phyloP scores from a whole-genome alignment of 148 eudicot genomes.

The Silene conica region DNA sequence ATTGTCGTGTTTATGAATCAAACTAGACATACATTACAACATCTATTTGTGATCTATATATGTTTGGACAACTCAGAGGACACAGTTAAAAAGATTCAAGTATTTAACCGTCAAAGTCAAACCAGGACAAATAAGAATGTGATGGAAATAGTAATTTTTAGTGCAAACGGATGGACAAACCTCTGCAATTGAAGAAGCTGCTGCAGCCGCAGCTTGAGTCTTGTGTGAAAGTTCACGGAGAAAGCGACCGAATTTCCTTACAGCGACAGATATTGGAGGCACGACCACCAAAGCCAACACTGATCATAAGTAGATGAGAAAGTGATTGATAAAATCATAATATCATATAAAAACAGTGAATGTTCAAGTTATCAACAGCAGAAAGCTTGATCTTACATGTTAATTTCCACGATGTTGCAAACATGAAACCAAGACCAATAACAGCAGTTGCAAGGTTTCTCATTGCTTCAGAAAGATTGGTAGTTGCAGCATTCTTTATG shows the following conservation, averaged over 20 bases:
- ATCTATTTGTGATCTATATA: not conserved
- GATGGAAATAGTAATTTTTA: not conserved
- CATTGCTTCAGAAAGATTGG: slow-evolving; percentile 85
- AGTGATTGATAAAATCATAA: not conserved
- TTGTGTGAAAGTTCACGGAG: slow-evolving; percentile 81
- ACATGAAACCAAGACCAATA: slow-evolving; percentile 86
- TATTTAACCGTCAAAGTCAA: not conserved
- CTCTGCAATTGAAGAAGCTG: slow-evolving; percentile 93
- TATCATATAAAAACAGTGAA: not conserved
- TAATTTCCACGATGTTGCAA: slow-evolving; percentile 82
- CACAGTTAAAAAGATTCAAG: not conserved
- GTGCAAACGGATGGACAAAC: slow-evolving; percentile 28
- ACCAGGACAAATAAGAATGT: no score
- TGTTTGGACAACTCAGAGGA: not conserved
- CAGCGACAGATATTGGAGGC: slow-evolving; percentile 69
- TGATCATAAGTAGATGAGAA: slow-evolving; percentile 20
- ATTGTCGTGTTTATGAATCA: not conserved
- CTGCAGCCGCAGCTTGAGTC: slow-evolving; percentile 95
- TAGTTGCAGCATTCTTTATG: slow-evolving; percentile 91
- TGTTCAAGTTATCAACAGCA: not conserved
- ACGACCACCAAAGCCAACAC: slow-evolving; percentile 82
- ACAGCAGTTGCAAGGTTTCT: slow-evolving; percentile 64
- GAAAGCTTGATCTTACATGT: slow-evolving; percentile 46
- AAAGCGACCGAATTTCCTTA: slow-evolving; percentile 78
- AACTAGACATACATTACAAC: not conserved